These are phyloP conservation scores for Axilococcus clingmanii DNA, from an alignment of 139 green algal species.

Conservation along the genomic window DNA sequence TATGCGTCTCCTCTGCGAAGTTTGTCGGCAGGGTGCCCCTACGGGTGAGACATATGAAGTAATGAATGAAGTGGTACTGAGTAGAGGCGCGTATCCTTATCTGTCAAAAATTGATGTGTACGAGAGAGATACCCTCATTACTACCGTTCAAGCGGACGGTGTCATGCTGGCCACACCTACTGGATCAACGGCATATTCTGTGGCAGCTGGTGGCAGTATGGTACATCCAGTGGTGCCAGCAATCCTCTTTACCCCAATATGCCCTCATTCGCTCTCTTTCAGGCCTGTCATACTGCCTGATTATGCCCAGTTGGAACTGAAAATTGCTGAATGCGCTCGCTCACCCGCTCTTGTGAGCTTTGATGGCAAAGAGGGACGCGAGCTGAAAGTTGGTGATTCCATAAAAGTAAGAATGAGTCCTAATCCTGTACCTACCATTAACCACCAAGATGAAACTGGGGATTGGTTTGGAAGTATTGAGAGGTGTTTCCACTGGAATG, in stretches of 20 bases:
- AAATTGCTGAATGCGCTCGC: constrained; percentile 67
- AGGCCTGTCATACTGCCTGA: constrained; percentile 94
- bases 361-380: constrained; percentile 75
- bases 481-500: constrained; percentile 36
- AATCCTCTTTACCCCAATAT: constrained; percentile 92
- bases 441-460: constrained; percentile 79
- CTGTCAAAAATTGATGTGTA: constrained; percentile 93
- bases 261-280: constrained; percentile 94
- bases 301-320: constrained; percentile 71
- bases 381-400: constrained; percentile 73
- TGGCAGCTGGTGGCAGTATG: constrained; percentile 84
- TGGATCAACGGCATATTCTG: constrained; percentile 92
- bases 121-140: constrained; percentile 71
- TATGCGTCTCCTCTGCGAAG: constrained; percentile 85
- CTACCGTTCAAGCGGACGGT: constrained; percentile 82
- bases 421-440: constrained; percentile 93
- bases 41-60: constrained; percentile 45
- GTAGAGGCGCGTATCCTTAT: constrained; percentile 73
- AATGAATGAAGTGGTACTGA: constrained; percentile 95
- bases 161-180: constrained; percentile 93
- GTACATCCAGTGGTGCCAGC: constrained; percentile 83
- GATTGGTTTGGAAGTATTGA: constrained; percentile 94
- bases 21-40: constrained; percentile 31
- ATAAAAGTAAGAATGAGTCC: constrained; percentile 79
- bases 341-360: constrained; percentile 88